These are phyloP conservation scores for Colletotrichum noveboracense DNA, from an alignment of 2,329 filamentous ascomycete genomes.

Conservation along the genomic window DNA sequence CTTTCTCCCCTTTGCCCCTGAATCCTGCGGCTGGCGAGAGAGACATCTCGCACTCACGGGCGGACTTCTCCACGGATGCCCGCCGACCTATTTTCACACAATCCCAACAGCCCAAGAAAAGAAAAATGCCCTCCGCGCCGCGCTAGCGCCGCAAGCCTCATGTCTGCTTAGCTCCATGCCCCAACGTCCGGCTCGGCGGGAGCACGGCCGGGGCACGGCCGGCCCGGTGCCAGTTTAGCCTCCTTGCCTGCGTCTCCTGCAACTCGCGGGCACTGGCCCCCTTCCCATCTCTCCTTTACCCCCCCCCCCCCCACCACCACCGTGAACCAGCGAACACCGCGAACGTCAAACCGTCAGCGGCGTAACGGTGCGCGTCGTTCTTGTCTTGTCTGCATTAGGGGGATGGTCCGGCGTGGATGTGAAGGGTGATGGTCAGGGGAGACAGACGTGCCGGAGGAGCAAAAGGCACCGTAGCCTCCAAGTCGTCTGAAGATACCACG, in stretches of 20 bases:
- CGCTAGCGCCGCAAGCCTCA: neutral
- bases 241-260: slow-evolving; percentile 17
- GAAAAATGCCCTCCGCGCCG: neutral
- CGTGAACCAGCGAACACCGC: neutral
- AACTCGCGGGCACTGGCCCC: neutral
- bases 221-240: slow-evolving; percentile 16
- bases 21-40: neutral
- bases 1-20: neutral
- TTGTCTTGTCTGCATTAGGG: neutral
- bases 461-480: neutral
- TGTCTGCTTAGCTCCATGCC: neutral
- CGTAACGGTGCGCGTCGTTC: neutral
- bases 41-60: neutral
- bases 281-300: neutral
- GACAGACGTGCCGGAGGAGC: neutral
- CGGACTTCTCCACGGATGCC: slow-evolving; percentile 21
- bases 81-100: neutral
- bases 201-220: slow-evolving; percentile 22
- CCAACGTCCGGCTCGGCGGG: slow-evolving; percentile 16
- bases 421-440: neutral
- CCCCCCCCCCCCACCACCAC: neutral
- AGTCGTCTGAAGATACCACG: neutral
- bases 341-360: slow-evolving; percentile 5
- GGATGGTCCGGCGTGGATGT: neutral
- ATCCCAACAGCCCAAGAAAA: neutral